These are phyloP conservation scores for Fusarium poae DNA, from an alignment of 2,329 filamentous ascomycete species.

Conservation along the genomic window DNA sequence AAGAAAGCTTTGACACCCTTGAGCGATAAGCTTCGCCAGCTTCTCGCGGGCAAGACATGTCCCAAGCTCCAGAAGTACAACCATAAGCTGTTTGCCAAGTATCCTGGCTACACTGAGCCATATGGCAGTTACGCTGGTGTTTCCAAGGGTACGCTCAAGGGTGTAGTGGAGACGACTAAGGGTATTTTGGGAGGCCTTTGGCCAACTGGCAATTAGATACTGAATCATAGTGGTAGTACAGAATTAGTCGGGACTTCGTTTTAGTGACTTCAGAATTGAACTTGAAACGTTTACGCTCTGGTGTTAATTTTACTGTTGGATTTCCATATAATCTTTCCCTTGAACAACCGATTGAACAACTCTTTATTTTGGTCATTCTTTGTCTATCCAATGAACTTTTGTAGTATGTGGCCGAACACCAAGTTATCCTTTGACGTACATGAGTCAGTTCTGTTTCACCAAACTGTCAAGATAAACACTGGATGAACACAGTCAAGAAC, in stretches of 20 bases:
- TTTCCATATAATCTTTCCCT: too few species aligned
- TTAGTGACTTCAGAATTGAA: accelerated
- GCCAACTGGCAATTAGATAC: slow-evolving; percentile 1
- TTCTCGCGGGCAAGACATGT: slow-evolving; percentile 1
- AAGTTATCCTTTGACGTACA: accelerated
- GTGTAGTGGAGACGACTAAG: not conserved
- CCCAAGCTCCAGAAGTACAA: slow-evolving; percentile 7
- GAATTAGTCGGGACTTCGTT: accelerated
- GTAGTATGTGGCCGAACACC: not conserved
- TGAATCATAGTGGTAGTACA: not conserved
- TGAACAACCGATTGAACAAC: not conserved
- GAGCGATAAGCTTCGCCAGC: slow-evolving; percentile 6
- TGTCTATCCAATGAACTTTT: not conserved
- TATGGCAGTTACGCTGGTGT: slow-evolving; percentile 31
- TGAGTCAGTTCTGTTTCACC: not conserved
- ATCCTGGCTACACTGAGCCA: slow-evolving; percentile 11
- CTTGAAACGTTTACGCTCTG: accelerated
- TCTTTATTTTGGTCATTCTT: accelerated
- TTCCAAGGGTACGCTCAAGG: slow-evolving; percentile 9
- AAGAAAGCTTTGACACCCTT: slow-evolving; percentile 7
- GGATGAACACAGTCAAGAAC: not conserved
- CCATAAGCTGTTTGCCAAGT: slow-evolving; percentile 17
- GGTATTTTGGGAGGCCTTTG: slow-evolving; percentile 14
- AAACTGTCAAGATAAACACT: not conserved
- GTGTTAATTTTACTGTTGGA: too few species aligned